These are phyloP conservation scores for Thamnidium elegans DNA, from an alignment of 192 early-diverging fungal genomes.

Conservation along the genomic window DNA sequence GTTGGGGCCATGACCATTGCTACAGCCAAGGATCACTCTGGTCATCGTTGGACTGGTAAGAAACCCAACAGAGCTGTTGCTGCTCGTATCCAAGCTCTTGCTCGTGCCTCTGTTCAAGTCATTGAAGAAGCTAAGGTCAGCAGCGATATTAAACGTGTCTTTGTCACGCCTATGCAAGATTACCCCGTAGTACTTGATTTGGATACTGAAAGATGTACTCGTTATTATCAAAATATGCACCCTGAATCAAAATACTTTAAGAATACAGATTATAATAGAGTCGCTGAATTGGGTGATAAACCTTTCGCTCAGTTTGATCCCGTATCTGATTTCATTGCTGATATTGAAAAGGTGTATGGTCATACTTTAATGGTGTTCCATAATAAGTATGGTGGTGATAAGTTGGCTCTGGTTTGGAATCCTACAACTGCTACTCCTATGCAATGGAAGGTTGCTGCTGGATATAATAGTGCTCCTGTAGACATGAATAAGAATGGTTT, in stretches of 20 bases:
- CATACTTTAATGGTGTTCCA: conserved; percentile 68
- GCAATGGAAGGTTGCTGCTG: conserved; percentile 63
- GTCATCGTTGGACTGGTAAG: conserved; percentile 55
- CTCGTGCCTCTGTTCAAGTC: conserved; percentile 58
- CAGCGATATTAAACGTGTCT: conserved; percentile 56
- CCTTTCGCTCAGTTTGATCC: conserved; percentile 76
- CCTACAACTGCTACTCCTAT: conserved; percentile 47
- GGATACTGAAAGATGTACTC: conserved; percentile 51
- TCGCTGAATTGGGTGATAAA: conserved; percentile 55
- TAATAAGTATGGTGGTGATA: conserved; percentile 71
- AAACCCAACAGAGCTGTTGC: conserved; percentile 57
- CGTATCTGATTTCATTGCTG: conserved; percentile 61
- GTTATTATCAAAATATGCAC: conserved; percentile 59
- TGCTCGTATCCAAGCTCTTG: conserved; percentile 61
- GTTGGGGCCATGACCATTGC: conserved; percentile 64
- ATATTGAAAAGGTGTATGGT: conserved; percentile 63
- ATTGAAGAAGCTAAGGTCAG: conserved; percentile 41
- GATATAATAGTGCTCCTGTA: conserved; percentile 55
- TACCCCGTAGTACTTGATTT: conserved; percentile 79
- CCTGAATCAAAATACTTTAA: conserved; percentile 48
- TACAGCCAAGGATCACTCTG: conserved; percentile 58
- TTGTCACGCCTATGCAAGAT: conserved; percentile 74
- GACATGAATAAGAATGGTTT: conserved; percentile 43
- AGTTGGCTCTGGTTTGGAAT: conserved; percentile 70
- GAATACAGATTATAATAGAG: conserved; percentile 41